phyloP scores from a whole-genome alignment of 495 filamentous ascomycete species.

The Penicillium coprophilum region DNA sequence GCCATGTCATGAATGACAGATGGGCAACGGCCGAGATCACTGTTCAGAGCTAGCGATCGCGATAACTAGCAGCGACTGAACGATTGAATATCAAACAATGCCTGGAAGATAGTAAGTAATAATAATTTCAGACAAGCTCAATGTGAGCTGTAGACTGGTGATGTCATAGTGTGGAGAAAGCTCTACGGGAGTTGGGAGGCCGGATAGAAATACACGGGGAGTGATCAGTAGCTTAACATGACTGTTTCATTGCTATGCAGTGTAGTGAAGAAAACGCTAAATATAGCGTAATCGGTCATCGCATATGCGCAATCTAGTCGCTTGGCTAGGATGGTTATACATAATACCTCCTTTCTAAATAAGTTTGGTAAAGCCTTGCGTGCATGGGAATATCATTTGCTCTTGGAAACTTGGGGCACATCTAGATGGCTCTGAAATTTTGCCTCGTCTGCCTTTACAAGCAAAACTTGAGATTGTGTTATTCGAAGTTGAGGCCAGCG shows the following conservation, averaged over 20 bases:
- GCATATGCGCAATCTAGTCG: no score
- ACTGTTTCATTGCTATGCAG: no score
- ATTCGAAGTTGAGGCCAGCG: background rate
- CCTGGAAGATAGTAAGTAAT: background rate
- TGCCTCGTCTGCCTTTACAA: no score
- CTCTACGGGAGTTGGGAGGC: background rate
- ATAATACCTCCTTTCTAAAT: no score
- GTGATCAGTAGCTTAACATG: no score
- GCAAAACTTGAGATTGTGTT: background rate
- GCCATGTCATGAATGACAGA: background rate
- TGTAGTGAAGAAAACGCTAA: no score
- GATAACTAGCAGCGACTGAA: background rate
- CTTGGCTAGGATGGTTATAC: no score
- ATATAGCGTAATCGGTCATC: no score
- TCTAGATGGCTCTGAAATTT: no score
- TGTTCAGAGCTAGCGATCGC: background rate
- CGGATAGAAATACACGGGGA: background rate
- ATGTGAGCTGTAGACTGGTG: background rate
- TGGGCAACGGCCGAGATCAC: background rate
- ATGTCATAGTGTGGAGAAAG: constrained; percentile 10
- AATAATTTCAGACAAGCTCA: background rate
- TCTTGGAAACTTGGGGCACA: no score
- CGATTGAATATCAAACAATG: background rate
- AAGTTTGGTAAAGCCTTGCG: no score
- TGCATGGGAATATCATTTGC: no score